Conservation (phyloP, 345 rosid genomes). For the Pistacia atlantica region DNA sequence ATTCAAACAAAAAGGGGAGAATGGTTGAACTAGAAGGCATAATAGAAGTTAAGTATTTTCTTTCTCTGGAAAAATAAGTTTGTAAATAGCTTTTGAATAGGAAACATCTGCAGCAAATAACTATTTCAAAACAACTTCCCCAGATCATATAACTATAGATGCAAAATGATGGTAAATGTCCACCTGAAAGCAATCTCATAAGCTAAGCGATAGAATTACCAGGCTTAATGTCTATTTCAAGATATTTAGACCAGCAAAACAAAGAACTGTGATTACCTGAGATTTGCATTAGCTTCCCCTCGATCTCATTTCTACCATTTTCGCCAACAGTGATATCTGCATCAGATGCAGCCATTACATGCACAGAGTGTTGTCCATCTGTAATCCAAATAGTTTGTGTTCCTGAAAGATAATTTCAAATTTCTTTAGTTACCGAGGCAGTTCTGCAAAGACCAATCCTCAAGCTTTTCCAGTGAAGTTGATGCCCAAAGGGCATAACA, state of each 20-base stretch:
- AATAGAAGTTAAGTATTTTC: neutral
- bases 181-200: neutral
- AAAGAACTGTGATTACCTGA: slow-evolving; percentile 43
- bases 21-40: neutral
- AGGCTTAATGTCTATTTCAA: slow-evolving; percentile 1
- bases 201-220: neutral
- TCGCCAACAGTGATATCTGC: slow-evolving; percentile 38
- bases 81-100: neutral
- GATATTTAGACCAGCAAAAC: neutral
- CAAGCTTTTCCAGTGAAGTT: slow-evolving; percentile 4
- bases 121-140: neutral
- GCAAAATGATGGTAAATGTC: neutral
- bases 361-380: slow-evolving; percentile 65
- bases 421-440: slow-evolving; percentile 13
- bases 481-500: neutral
- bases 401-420: slow-evolving; percentile 43
- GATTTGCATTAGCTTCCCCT: slow-evolving; percentile 37
- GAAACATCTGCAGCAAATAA: neutral
- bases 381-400: slow-evolving; percentile 66
- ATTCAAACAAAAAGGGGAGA: neutral
- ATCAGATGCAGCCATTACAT: slow-evolving; percentile 45
- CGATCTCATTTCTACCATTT: slow-evolving; percentile 41
- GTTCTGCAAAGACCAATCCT: slow-evolving; percentile 7
- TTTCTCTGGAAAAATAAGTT: neutral
- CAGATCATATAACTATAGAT: neutral